Evolutionary conservation across 352 stramenopile species (phyloP).

Genomic region (Phytophthora ohioensis): DNA sequence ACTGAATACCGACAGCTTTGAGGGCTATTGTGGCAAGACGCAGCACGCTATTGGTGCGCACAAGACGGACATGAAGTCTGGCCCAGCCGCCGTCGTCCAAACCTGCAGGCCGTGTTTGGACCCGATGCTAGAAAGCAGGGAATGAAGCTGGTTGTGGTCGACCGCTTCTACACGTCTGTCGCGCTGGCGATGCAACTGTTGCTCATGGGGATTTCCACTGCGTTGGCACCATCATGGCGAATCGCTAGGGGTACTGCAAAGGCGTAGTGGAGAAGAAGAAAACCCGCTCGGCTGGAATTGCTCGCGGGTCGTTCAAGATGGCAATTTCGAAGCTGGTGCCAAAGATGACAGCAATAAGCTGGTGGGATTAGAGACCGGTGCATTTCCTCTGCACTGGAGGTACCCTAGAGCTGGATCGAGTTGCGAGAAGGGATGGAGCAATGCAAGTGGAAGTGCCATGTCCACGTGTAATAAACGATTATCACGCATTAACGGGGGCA

Average conservation of each 20-base stretch:
- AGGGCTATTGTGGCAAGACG: conserved; percentile 5
- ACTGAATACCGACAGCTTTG: conserved; percentile 5
- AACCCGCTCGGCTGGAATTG: neutral
- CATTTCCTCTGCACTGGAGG: conserved; percentile 23
- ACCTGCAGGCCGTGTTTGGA: conserved; percentile 17
- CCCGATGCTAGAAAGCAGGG: neutral
- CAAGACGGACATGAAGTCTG: neutral
- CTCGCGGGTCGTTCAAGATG: neutral
- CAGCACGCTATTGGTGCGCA: neutral
- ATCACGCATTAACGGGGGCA: conserved; percentile 27
- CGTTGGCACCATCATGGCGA: conserved; percentile 25
- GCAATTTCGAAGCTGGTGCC: conserved; percentile 2
- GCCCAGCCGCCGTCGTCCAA: conserved; percentile 12
- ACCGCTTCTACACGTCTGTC: conserved; percentile 7
- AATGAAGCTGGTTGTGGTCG: conserved; percentile 15
- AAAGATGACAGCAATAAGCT: conserved; percentile 18
- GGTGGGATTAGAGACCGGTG: conserved; percentile 15
- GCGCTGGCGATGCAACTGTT: conserved; percentile 21
- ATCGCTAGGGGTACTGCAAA: conserved; percentile 26
- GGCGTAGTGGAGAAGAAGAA: conserved; percentile 20
- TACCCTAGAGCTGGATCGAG: conserved; percentile 7
- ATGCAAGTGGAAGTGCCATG: conserved; percentile 12
- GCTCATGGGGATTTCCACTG: conserved; percentile 16
- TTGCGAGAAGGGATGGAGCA: neutral
- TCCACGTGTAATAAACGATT: conserved; percentile 14